Evolutionary conservation across 2,329 filamentous ascomycete genomes (phyloP).

Genomic region (Orbilia oligospora): DNA sequence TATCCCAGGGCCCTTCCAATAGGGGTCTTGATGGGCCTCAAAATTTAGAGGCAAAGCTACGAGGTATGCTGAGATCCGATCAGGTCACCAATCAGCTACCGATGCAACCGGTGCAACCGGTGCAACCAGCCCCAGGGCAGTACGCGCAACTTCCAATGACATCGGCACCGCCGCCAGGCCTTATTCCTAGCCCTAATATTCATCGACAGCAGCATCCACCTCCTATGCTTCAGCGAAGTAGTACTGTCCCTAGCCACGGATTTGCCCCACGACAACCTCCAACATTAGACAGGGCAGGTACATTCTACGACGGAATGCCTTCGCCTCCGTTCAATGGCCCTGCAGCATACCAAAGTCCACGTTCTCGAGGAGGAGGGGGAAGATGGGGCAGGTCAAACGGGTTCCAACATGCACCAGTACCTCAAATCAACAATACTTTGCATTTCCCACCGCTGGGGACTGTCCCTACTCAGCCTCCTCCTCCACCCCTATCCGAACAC

Average conservation of each 20-base stretch:
- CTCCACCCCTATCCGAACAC: slow-evolving; percentile 40
- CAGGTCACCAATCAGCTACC: slow-evolving; percentile 6
- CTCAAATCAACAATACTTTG: slow-evolving; percentile 56
- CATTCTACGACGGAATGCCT: slow-evolving; percentile 27
- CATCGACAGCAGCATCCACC: slow-evolving; percentile 46
- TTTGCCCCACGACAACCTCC: slow-evolving; percentile 20
- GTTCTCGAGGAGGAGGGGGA: slow-evolving; percentile 34
- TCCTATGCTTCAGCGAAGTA: slow-evolving; percentile 44
- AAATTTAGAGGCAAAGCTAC: slow-evolving; percentile 49
- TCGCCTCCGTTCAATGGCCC: slow-evolving; percentile 16
- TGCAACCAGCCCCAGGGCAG: slow-evolving; percentile 6
- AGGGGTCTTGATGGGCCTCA: not conserved
- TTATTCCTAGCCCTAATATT: slow-evolving; percentile 46
- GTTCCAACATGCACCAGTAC: slow-evolving; percentile 32
- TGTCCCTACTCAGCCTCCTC: slow-evolving; percentile 34
- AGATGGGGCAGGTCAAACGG: slow-evolving; percentile 31
- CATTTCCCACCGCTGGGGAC: slow-evolving; percentile 57
- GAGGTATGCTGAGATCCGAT: slow-evolving; percentile 43
- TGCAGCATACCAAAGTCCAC: slow-evolving; percentile 25
- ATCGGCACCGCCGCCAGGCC: slow-evolving; percentile 27
- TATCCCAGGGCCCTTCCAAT: slow-evolving; percentile 25
- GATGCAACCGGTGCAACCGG: not conserved
- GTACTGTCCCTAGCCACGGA: slow-evolving; percentile 35
- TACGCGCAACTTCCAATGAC: slow-evolving; percentile 33
- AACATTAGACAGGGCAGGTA: slow-evolving; percentile 38